phyloP scores from a whole-genome alignment of 1,284 basidiomycete genomes.

The Trichosporon coremiiforme region DNA sequence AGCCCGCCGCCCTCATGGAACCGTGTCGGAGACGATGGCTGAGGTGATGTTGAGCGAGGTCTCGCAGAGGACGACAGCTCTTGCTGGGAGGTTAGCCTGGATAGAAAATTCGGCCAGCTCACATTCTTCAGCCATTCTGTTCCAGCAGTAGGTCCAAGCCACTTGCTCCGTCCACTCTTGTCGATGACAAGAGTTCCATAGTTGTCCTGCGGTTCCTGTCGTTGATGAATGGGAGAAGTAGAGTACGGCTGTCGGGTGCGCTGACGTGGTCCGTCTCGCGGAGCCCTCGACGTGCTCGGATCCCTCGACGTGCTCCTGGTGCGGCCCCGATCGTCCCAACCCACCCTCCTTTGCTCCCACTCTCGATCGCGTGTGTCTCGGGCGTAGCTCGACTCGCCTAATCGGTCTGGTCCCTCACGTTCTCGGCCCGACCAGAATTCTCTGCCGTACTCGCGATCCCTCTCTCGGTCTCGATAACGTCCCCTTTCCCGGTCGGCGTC shows the following conservation, averaged over 20 bases:
- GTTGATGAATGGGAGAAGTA: conserved; percentile 1
- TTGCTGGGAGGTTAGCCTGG: conserved; percentile 24
- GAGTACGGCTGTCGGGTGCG: not conserved
- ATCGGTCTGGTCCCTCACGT: not conserved
- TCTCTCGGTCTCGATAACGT: not conserved
- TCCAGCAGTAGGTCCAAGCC: conserved; percentile 45
- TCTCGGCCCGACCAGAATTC: not conserved
- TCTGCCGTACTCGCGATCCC: conserved; percentile 17
- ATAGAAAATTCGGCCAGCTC: conserved; percentile 13
- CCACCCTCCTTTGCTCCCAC: not conserved
- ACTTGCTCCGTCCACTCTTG: conserved; percentile 40
- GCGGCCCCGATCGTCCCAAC: not conserved
- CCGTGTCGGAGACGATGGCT: not conserved
- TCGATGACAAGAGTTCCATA: conserved; percentile 46
- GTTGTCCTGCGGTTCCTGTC: conserved; percentile 30
- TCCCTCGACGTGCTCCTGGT: not conserved
- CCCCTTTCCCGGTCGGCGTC: not conserved
- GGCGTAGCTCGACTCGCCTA: not conserved
- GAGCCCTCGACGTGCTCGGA: no score
- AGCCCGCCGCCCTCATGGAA: conserved; percentile 22
- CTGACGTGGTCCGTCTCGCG: not conserved
- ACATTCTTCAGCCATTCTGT: conserved; percentile 49
- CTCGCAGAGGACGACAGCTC: conserved; percentile 16
- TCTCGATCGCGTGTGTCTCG: not conserved
- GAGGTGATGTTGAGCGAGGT: conserved; percentile 12